Base-by-base conservation (phyloP, 495 filamentous ascomycete genomes). In the Viridothelium virens region DNA sequence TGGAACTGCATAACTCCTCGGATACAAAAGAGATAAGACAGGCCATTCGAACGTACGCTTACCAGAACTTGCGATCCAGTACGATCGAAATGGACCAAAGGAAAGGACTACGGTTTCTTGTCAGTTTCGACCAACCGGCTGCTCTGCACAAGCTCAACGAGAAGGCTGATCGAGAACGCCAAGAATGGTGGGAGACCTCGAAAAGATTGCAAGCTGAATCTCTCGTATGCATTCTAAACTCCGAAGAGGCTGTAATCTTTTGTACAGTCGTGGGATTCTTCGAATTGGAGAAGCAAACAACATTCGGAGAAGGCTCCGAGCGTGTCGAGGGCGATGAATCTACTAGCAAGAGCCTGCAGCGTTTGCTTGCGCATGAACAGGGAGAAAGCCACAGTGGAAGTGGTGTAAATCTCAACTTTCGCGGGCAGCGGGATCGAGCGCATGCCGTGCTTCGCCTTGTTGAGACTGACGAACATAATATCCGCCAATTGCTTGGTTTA, bases 131-230 rank as follows among this genome's bases (percentile, higher is more conserved):
- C 44, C 86, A 89, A 69, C 87, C 85, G 11, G 31, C 67, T 48
- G 67, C 70, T 68, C 53, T 59, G 5, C 11, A 11, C 7, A 48
- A 61, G n/a, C 65, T 81, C 18, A 65, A 56, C 61, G 75, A 71
- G 14, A 66, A 14, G n/a, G 63, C 66, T 56, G 61, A 66, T 11
- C 71, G 72, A 34, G 68, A 81, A 66, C 76, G 84, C 44, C 68
- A 77, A 64, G 80, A 84, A 10, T 90, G 85, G 85, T 91, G 87
- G 89, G 69, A 76, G 33, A 64, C 73, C 14, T 84, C 79, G 0
- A 88, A 83, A 64, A 80, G 81, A 12, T 74, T 90, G 2, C 79
- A 82, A 61, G 65, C 76, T 25, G 85, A 84, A 47, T 82, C 84
- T 2, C 74, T 90, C 2, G 77, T 90, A 0, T 89, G 86, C 61